A percentile compares a stretch with the other conserved stretches of the same genome.
Conservation (phyloP, 768 basidiomycete genomes). For the Phaffia tasmanica region DNA sequence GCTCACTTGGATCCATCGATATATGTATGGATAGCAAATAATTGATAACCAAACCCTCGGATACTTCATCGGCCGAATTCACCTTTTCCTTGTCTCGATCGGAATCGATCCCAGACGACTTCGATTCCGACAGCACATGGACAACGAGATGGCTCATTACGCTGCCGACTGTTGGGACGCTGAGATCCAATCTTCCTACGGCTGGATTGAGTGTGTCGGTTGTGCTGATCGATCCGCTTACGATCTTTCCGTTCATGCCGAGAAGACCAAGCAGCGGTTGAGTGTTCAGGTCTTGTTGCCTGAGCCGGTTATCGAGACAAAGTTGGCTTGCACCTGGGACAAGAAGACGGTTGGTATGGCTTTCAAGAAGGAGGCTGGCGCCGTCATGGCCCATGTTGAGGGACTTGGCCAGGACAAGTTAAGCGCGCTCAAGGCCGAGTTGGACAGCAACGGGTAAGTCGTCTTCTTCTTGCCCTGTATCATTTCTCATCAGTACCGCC, state of each 20-base stretch:
- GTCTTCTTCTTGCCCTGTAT: neutral
- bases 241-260: slow-evolving; percentile 80
- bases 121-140: slow-evolving; percentile 96
- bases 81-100: slow-evolving; percentile 77
- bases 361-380: slow-evolving; percentile 73
- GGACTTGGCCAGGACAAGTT: slow-evolving; percentile 58
- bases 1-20: neutral
- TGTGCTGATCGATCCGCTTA: slow-evolving; percentile 98
- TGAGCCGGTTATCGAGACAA: slow-evolving; percentile 72
- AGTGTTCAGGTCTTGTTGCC: slow-evolving; percentile 76
- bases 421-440: slow-evolving; percentile 54
- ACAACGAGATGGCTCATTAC: slow-evolving; percentile 99
- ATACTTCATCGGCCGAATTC: slow-evolving; percentile 89
- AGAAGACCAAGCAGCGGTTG: slow-evolving; percentile 69
- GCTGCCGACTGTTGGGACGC: slow-evolving; percentile 99
- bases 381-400: slow-evolving; percentile 46
- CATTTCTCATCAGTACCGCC: neutral
- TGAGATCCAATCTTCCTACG: slow-evolving; percentile 82
- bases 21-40: slow-evolving; percentile 44
- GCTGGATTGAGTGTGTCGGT: slow-evolving; percentile 98
- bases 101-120: slow-evolving; percentile 73
- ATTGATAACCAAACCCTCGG: slow-evolving; percentile 96
- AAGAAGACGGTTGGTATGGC: slow-evolving; percentile 82
- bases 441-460: slow-evolving; percentile 37
- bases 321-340: slow-evolving; percentile 65